Evolutionary conservation across 2,329 filamentous ascomycete genomes (phyloP).

Genomic region (Allantophomopsis cytisporea): DNA sequence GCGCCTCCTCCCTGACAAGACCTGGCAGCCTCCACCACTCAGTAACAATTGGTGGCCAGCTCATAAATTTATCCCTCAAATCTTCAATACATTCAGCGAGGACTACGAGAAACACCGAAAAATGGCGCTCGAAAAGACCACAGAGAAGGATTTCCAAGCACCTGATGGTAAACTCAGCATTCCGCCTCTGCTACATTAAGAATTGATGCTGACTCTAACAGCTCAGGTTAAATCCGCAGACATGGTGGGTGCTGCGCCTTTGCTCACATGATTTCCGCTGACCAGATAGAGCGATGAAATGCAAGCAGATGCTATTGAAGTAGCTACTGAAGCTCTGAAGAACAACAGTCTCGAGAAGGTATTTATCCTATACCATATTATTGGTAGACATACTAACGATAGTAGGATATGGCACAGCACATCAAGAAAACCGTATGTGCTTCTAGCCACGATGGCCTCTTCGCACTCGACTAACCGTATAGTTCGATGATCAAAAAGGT

Average conservation of each 20-base stretch:
- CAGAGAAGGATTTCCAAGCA: too few species aligned
- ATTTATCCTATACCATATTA: conserved; percentile 9
- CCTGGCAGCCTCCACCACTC: neutral
- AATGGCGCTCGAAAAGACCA: too few species aligned
- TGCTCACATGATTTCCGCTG: neutral
- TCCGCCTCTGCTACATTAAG: too few species aligned
- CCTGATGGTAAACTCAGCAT: too few species aligned
- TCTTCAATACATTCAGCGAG: too few species aligned
- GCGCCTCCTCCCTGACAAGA: too few species aligned
- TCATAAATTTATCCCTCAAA: too few species aligned
- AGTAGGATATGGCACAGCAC: conserved; percentile 82
- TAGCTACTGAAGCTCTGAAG: conserved; percentile 53
- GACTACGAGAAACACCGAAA: too few species aligned
- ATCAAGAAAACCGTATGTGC: conserved; percentile 77
- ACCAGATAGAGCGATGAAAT: conserved; percentile 75
- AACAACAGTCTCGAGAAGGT: conserved; percentile 64
- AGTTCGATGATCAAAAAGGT: conserved; percentile 96
- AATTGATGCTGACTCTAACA: conserved; percentile 22
- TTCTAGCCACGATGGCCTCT: neutral
- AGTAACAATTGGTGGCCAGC: conserved; percentile 1
- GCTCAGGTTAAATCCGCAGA: conserved; percentile 96
- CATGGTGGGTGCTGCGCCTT: conserved; percentile 53
- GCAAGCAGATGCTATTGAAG: conserved; percentile 90
- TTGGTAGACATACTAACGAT: neutral
- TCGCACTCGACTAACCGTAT: conserved; percentile 1